phyloP scores from a whole-genome alignment of 2,329 filamentous ascomycete genomes.

The Sarocladium brachiariae region DNA sequence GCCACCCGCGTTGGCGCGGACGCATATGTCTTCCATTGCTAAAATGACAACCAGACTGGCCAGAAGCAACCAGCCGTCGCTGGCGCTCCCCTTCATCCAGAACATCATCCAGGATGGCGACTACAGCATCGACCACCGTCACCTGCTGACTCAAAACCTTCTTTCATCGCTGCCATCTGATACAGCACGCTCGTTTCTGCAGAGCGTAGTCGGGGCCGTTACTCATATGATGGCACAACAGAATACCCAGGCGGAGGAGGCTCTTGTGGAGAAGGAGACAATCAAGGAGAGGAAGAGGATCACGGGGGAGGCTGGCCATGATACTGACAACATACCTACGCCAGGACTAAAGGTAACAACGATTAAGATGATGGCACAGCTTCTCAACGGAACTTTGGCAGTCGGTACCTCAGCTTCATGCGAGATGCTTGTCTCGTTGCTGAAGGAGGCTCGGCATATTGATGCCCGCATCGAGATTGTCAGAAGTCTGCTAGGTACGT shows the following conservation, averaged over 20 bases:
- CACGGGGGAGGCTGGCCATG: too few species aligned
- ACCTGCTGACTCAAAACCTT: slow-evolving; percentile 20
- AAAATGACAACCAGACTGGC: slow-evolving; percentile 18
- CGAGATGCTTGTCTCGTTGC: slow-evolving; percentile 22
- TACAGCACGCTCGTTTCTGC: slow-evolving; percentile 20
- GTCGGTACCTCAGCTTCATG: slow-evolving; percentile 19
- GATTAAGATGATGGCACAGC: slow-evolving; percentile 29
- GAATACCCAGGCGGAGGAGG: slow-evolving; percentile 13
- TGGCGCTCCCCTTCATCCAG: slow-evolving; percentile 23
- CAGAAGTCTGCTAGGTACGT: slow-evolving; percentile 20
- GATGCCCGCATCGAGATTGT: slow-evolving; percentile 25
- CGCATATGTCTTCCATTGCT: slow-evolving; percentile 13
- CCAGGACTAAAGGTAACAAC: slow-evolving; percentile 27
- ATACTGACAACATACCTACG: too few species aligned
- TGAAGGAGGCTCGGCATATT: slow-evolving; percentile 23
- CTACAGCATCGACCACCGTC: slow-evolving; percentile 26
- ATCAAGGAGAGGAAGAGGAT: too few species aligned
- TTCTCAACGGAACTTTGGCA: slow-evolving; percentile 22
- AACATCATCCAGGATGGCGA: slow-evolving; percentile 23
- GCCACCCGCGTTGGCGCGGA: slow-evolving; percentile 11
- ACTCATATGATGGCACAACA: slow-evolving; percentile 21
- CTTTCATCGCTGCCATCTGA: slow-evolving; percentile 20
- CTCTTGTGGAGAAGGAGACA: background rate
- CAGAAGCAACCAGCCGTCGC: slow-evolving; percentile 21
- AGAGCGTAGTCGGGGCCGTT: slow-evolving; percentile 21